Conservation (phyloP, 108 stramenopile genomes). For the Nitzschia putrida region DNA sequence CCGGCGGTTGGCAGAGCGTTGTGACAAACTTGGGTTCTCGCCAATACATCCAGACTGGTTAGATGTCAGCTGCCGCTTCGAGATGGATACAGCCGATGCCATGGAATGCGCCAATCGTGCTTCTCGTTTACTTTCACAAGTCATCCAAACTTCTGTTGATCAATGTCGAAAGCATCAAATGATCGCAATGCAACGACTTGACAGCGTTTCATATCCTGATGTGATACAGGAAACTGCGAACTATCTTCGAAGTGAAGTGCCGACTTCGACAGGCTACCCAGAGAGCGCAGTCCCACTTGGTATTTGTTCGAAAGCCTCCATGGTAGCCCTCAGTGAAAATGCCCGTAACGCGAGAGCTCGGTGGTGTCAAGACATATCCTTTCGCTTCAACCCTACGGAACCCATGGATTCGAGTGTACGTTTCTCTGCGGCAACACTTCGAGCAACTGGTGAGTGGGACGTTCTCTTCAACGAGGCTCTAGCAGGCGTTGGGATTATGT, state of each 20-base stretch:
- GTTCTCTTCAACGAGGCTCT: constrained; percentile 57
- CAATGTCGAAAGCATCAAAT: constrained; percentile 25
- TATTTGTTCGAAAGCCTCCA: constrained; percentile 7
- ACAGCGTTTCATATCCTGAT: too few species aligned
- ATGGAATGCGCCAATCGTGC: constrained; percentile 54
- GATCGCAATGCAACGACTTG: too few species aligned
- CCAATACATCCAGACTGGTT: constrained; percentile 84
- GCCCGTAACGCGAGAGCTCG: constrained; percentile 18
- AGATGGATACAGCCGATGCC: constrained; percentile 40
- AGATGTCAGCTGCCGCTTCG: constrained; percentile 57
- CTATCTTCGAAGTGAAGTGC: too few species aligned
- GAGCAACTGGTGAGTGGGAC: constrained; percentile 83
- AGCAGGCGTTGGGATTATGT: neutral
- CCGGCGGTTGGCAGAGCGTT: constrained; percentile 56
- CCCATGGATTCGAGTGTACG: constrained; percentile 36
- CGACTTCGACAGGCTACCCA: too few species aligned
- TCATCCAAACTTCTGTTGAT: constrained; percentile 44
- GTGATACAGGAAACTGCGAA: too few species aligned
- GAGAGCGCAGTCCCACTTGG: neutral
- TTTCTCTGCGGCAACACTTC: constrained; percentile 42
- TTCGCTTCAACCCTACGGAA: constrained; percentile 36
- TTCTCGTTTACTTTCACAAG: constrained; percentile 40
- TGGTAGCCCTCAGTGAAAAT: constrained; percentile 12
- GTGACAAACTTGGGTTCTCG: constrained; percentile 64
- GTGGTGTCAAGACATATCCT: constrained; percentile 52